Evolutionary conservation across 208 protist species (phyloP).

Genomic region (Acanthamoeba triangularis): DNA sequence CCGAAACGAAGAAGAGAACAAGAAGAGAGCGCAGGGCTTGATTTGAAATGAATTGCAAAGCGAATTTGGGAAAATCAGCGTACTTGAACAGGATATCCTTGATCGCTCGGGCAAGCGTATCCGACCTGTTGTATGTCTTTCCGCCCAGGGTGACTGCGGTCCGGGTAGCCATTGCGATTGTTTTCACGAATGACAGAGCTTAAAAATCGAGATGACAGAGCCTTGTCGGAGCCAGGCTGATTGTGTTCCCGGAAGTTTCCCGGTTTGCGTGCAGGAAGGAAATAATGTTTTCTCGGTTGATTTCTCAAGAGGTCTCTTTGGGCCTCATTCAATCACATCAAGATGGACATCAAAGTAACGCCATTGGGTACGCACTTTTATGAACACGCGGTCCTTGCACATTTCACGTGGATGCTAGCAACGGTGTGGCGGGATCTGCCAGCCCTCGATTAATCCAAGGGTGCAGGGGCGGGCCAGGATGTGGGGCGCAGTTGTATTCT

Average conservation of each 20-base stretch:
- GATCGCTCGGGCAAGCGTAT: background rate
- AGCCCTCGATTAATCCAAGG: background rate
- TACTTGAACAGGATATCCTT: background rate
- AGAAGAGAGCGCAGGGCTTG: background rate
- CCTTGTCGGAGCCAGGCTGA: background rate
- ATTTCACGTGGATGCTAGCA: background rate
- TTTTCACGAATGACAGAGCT: background rate
- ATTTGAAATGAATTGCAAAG: background rate
- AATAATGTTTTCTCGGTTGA: background rate
- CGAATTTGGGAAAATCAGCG: background rate
- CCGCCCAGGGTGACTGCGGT: background rate
- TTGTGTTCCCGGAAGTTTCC: background rate
- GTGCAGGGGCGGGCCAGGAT: conserved; percentile 91
- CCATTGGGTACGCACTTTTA: background rate
- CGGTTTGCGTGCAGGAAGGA: background rate
- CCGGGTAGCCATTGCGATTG: background rate
- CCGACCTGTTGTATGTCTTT: conserved; percentile 4
- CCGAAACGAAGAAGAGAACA: background rate
- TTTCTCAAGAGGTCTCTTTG: background rate
- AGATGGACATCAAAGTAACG: conserved; percentile 14
- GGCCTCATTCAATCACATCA: background rate
- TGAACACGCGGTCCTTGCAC: background rate
- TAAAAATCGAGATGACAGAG: background rate
- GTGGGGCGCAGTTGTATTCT: conserved; percentile 93
- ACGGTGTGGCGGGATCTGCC: background rate